phyloP scores from a whole-genome alignment of 768 basidiomycete genomes.

The Collybiopsis confluens region DNA sequence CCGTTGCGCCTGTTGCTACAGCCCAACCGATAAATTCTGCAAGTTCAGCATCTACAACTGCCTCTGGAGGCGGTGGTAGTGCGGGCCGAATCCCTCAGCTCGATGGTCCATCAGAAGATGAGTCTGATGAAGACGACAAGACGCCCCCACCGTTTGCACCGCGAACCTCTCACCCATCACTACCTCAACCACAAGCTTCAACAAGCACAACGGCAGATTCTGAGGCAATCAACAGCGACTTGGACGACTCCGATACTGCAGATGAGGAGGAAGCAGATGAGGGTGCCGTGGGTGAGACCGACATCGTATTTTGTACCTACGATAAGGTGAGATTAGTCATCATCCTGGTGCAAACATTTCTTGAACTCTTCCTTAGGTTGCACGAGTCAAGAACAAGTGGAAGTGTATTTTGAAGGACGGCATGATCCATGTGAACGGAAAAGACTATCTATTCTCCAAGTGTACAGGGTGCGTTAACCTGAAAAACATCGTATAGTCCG shows the following conservation, averaged over 20 bases:
- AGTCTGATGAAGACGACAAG: slow-evolving; percentile 57
- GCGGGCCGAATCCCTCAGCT: slow-evolving; percentile 60
- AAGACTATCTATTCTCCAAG: slow-evolving; percentile 95
- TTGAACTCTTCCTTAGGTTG: slow-evolving; percentile 56
- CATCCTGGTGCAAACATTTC: too few species aligned
- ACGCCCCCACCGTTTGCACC: slow-evolving; percentile 76
- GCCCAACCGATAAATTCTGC: slow-evolving; percentile 4
- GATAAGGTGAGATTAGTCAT: slow-evolving; percentile 69
- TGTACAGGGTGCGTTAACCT: slow-evolving; percentile 77
- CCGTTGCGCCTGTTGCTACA: slow-evolving; percentile 14
- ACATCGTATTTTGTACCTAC: slow-evolving; percentile 97
- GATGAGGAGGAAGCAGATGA: slow-evolving; percentile 82
- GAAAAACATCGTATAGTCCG: background rate
- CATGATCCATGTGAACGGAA: slow-evolving; percentile 95
- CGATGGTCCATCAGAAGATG: slow-evolving; percentile 65
- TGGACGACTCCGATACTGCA: slow-evolving; percentile 93
- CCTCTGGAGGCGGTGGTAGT: slow-evolving; percentile 6
- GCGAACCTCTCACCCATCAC: slow-evolving; percentile 66
- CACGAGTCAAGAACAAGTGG: slow-evolving; percentile 99
- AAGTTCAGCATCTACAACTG: background rate
- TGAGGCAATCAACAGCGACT: slow-evolving; percentile 93
- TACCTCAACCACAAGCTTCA: slow-evolving; percentile 57
- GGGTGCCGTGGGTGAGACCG: slow-evolving; percentile 67
- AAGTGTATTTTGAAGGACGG: slow-evolving; percentile 97
- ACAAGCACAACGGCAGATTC: slow-evolving; percentile 40